Conservation (phyloP, 2,329 filamentous ascomycete genomes). For the Tolypocladium nubicola region DNA sequence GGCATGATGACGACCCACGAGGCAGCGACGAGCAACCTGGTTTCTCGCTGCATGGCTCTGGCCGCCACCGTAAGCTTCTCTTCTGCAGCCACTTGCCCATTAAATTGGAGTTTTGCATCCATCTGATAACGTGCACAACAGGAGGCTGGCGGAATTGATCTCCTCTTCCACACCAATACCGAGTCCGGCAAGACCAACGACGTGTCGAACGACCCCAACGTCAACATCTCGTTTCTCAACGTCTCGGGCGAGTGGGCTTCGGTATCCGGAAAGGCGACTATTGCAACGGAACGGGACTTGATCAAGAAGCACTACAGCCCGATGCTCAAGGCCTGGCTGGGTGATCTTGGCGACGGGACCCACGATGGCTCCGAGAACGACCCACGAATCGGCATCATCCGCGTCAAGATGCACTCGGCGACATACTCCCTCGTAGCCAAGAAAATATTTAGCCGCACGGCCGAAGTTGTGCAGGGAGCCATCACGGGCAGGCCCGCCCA, state of each 20-base stretch:
- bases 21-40: constrained; percentile 51
- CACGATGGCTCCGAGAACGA: constrained; percentile 77
- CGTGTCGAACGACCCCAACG: constrained; percentile 56
- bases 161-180: constrained; percentile 87
- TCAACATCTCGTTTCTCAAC: constrained; percentile 77
- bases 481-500: constrained; percentile 60
- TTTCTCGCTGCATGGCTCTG: constrained; percentile 78
- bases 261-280: constrained; percentile 59
- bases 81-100: not conserved
- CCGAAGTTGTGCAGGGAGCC: constrained; percentile 66
- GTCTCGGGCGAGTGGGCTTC: constrained; percentile 75
- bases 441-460: constrained; percentile 50
- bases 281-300: constrained; percentile 57
- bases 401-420: constrained; percentile 59
- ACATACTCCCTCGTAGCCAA: constrained; percentile 59
- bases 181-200: constrained; percentile 83
- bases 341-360: constrained; percentile 71
- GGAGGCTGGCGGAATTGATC: constrained; percentile 69
- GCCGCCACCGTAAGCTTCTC: constrained; percentile 54
- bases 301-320: constrained; percentile 69
- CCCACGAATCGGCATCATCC: constrained; percentile 73
- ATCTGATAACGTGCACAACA: constrained; percentile 19
- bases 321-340: constrained; percentile 71
- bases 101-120: not conserved
- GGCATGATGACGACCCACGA: constrained; percentile 81